These are phyloP conservation scores for Leishmania lainsoni DNA, from an alignment of 208 protist species.

Conservation along the genomic window DNA sequence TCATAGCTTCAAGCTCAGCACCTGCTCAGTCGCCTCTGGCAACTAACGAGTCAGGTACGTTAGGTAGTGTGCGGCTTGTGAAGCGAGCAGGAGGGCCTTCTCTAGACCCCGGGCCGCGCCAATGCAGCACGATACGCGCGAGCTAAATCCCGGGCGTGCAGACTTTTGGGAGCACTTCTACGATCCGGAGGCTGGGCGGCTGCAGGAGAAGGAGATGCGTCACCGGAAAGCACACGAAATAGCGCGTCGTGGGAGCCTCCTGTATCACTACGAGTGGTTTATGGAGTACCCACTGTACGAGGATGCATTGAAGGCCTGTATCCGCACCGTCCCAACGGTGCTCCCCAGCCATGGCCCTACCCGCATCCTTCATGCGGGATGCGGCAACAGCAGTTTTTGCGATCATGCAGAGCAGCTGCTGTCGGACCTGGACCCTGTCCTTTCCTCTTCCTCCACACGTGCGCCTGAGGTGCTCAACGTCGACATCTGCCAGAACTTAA, in stretches of 20 bases:
- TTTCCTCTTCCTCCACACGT: background rate
- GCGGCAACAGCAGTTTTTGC: slow-evolving; percentile 70
- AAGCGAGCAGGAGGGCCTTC: background rate
- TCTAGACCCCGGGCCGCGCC: background rate
- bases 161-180: slow-evolving; percentile 71
- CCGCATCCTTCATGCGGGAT: slow-evolving; percentile 56
- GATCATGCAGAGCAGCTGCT: slow-evolving; percentile 33
- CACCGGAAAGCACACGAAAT: slow-evolving; percentile 34
- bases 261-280: slow-evolving; percentile 80
- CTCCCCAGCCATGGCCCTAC: background rate
- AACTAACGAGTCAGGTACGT: background rate
- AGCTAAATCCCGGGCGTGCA: slow-evolving; percentile 43
- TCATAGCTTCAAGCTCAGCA: background rate
- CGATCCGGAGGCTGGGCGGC: slow-evolving; percentile 37
- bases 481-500: slow-evolving; percentile 57
- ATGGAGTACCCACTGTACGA: slow-evolving; percentile 56
- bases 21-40: no score
- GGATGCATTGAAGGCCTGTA: slow-evolving; percentile 11
- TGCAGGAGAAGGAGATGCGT: slow-evolving; percentile 37
- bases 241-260: slow-evolving; percentile 32
- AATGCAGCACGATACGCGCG: slow-evolving; percentile 37
- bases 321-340: background rate
- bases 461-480: slow-evolving; percentile 49
- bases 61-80: background rate
- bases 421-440: background rate